A percentile compares a stretch with the other conserved stretches of the same genome.
Evolutionary conservation across 2,329 filamentous ascomycete species (phyloP).

Genomic region (Kalmusia sp.): DNA sequence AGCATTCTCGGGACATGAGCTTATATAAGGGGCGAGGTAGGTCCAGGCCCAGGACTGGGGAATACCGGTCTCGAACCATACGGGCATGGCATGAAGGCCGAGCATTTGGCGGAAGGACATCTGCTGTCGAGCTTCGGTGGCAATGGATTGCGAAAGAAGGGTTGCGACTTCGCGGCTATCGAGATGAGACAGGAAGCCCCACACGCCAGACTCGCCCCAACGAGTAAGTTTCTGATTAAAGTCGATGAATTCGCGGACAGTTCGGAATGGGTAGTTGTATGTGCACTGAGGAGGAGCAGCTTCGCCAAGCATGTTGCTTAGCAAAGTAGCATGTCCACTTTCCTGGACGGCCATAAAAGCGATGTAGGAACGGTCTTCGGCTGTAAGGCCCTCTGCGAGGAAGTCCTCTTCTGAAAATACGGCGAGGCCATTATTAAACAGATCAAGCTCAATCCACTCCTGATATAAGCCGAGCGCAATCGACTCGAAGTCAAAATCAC

Average conservation of each 20-base stretch:
- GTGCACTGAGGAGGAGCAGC: conserved; percentile 75
- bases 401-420: conserved; percentile 75
- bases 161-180: conserved; percentile 77
- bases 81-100: conserved; percentile 80
- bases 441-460: conserved; percentile 84
- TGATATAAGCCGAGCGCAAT: conserved; percentile 78
- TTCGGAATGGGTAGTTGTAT: conserved; percentile 82
- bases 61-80: conserved; percentile 81
- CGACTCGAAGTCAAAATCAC: conserved; percentile 84
- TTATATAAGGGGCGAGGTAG: conserved; percentile 80
- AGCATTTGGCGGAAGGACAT: conserved; percentile 84
- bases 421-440: conserved; percentile 78
- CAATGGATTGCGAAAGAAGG: conserved; percentile 77
- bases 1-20: conserved; percentile 73
- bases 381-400: conserved; percentile 68
- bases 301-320: conserved; percentile 79
- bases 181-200: conserved; percentile 80
- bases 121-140: conserved; percentile 82
- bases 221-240: conserved; percentile 87
- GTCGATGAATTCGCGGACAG: conserved; percentile 78
- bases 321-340: conserved; percentile 75
- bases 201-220: conserved; percentile 80
- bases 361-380: conserved; percentile 74
- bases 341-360: conserved; percentile 82
- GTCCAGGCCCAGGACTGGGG: conserved; percentile 89